Base-by-base conservation (phyloP, 1,139 yeast species). In the Geotrichum bryndzae region DNA sequence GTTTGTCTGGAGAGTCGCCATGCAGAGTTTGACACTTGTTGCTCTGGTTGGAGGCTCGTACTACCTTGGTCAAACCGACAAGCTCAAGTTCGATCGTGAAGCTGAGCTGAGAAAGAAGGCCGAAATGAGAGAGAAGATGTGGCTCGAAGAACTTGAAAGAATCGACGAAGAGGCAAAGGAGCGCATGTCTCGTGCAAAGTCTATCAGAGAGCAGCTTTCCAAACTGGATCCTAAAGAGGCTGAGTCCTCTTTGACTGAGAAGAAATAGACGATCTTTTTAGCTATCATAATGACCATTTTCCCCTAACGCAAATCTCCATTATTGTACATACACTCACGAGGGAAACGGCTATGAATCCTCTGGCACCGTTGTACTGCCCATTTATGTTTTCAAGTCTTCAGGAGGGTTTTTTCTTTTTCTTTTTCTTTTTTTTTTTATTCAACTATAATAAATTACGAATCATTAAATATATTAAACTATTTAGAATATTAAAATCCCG, bases 101-200 rank as follows among this genome's bases (percentile, higher is more conserved):
- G 84, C 70, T 56, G 74, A 79, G 67, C 78, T 89, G 68, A 79
- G 84, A 66, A 88, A 85, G 68, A 87, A 88, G 80, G 96, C 98
- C 52, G 88, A 87, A 73, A 77, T 84, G 70, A 85, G 98, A 78
- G 97, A 91, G 72, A 80, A 79, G 69, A 73, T 91, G 69, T 91
- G 98, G 98, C 87, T 91, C 67, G 91, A 89, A 72, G 98, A 91
- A 73, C 80, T 91, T 72, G 94, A 91, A 72, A 83, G 96, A 77
- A 82, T 96, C 72, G 97, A 91, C 72, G 81, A 76, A 8, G 86
- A 84, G 63, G 84, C 87, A 62, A 86, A 88, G 73, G 85, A 64
- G 46, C 67, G 73, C 31, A 64, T 66, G 59, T 66, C 63, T n/a
- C 65, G 69, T 23, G 73, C 74, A 7, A 46, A 57, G 31, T 33